phyloP scores from a whole-genome alignment of 495 filamentous ascomycete genomes.

The Penicillium steckii region DNA sequence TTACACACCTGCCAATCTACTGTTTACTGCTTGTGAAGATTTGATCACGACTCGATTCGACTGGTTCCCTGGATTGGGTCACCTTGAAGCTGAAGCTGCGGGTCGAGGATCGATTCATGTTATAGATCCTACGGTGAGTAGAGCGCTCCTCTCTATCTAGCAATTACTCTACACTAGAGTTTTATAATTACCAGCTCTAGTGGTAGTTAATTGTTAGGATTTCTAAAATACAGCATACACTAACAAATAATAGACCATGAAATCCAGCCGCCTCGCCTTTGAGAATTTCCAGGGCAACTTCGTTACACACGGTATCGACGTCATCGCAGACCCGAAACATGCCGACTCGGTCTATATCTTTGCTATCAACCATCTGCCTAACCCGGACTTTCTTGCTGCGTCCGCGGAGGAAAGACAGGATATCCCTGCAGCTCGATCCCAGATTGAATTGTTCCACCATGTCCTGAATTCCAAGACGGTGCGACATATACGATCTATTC shows the following conservation, averaged over 20 bases:
- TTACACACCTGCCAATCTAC: constrained; percentile 42
- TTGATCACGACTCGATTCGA: constrained; percentile 39
- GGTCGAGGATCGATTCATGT: constrained; percentile 51
- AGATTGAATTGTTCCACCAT: constrained; percentile 61
- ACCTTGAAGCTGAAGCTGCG: constrained; percentile 31
- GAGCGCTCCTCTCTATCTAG: too few relatives aligned
- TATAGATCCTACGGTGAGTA: constrained; percentile 50
- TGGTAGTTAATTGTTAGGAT: not conserved
- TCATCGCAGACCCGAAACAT: constrained; percentile 46
- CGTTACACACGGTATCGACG: constrained; percentile 60
- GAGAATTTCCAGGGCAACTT: constrained; percentile 54
- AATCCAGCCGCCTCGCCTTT: constrained; percentile 45
- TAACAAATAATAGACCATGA: too few relatives aligned
- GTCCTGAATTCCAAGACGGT: constrained; percentile 30
- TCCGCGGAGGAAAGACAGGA: constrained; percentile 3
- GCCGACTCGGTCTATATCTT: constrained; percentile 56
- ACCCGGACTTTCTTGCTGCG: constrained; percentile 32
- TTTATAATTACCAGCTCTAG: too few relatives aligned
- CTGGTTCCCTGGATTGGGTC: constrained; percentile 56
- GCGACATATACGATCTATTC: constrained; percentile 44
- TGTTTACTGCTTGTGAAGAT: constrained; percentile 60
- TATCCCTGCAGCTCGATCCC: constrained; percentile 43
- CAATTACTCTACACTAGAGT: too few relatives aligned
- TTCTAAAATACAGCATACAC: too few relatives aligned
- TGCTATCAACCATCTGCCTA: constrained; percentile 57